Conservation (phyloP, 1,139 yeast species). For the Scheffersomyces parashehatae region DNA sequence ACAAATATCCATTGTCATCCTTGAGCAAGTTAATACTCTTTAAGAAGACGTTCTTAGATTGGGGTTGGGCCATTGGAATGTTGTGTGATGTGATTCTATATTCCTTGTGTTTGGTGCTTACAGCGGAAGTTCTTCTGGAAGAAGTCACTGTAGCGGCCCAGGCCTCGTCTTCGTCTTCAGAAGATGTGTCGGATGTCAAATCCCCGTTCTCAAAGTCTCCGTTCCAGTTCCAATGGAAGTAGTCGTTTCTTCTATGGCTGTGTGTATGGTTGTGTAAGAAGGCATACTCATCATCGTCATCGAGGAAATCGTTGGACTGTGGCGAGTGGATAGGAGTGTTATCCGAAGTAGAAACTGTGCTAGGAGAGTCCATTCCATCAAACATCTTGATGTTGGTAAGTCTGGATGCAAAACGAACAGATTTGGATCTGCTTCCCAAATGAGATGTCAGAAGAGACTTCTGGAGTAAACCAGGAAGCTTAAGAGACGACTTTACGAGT, state of each 20-base stretch:
- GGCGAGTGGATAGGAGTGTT: conserved; percentile 40
- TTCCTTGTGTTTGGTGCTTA: conserved; percentile 1
- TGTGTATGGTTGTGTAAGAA: conserved; percentile 2
- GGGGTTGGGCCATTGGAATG: conserved; percentile 11
- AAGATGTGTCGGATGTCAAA: conserved; percentile 16
- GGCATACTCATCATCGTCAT: conserved; percentile 11
- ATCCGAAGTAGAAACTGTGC: conserved; percentile 34
- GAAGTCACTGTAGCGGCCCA: conserved; percentile 5
- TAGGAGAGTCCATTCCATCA: conserved; percentile 44
- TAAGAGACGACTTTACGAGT: conserved; percentile 40
- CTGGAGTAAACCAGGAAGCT: conserved; percentile 25
- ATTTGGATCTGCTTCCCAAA: conserved; percentile 22
- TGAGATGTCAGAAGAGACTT: conserved; percentile 30
- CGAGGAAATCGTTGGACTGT: conserved; percentile 18
- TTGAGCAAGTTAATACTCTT: conserved; percentile 7
- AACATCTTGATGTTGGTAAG: conserved; percentile 42
- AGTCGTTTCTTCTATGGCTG: conserved; percentile 6
- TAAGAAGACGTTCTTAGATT: conserved; percentile 5
- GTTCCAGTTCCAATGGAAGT: conserved; percentile 17
- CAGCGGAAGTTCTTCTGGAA: conserved; percentile 3
- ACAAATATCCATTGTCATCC: conserved; percentile 7
- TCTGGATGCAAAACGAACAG: conserved; percentile 39
- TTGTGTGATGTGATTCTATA: conserved; percentile 12
- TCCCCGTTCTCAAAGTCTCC: conserved; percentile 11
- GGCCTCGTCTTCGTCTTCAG: conserved; percentile 17